Conservation (phyloP, 2,329 filamentous ascomycete species). For the Epichloe amarillans region DNA sequence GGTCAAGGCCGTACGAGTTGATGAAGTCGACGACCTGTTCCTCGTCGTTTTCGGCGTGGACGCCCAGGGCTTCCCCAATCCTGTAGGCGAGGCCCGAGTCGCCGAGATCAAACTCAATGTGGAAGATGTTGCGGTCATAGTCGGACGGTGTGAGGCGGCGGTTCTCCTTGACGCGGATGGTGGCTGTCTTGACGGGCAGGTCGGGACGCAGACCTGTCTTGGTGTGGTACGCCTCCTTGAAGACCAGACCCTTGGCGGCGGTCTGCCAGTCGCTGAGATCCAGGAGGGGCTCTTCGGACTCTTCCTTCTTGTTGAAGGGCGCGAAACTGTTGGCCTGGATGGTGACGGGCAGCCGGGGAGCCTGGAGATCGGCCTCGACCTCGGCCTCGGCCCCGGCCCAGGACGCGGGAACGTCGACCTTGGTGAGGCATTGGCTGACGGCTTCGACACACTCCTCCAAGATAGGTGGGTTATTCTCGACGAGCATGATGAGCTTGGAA, state of each 20-base stretch:
- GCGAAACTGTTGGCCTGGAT: constrained; percentile 73
- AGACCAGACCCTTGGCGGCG: constrained; percentile 74
- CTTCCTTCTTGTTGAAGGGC: constrained; percentile 65
- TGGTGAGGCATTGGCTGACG: constrained; percentile 55
- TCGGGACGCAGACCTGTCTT: constrained; percentile 67
- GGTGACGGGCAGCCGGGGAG: constrained; percentile 43
- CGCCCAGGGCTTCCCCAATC: constrained; percentile 91
- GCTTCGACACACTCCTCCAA: constrained; percentile 49
- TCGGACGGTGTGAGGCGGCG: constrained; percentile 74
- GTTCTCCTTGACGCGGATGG: constrained; percentile 88
- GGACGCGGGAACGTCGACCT: constrained; percentile 62
- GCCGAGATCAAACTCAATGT: constrained; percentile 96
- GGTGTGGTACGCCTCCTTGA: constrained; percentile 88
- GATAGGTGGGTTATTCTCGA: constrained; percentile 38
- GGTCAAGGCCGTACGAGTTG: constrained; percentile 71
- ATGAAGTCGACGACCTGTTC: constrained; percentile 74
- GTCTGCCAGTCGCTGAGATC: constrained; percentile 64
- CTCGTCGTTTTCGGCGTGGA: constrained; percentile 88
- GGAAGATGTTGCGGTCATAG: constrained; percentile 99
- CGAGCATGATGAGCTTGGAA: constrained; percentile 49
- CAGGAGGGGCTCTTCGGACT: constrained; percentile 48
- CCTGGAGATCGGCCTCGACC: constrained; percentile 36
- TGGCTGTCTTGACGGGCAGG: constrained; percentile 69
- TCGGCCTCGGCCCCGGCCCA: constrained; percentile 68
- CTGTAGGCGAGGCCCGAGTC: constrained; percentile 86